Evolutionary conservation across 805 yeast genomes (phyloP).

Genomic region (Candida vaughaniae): DNA sequence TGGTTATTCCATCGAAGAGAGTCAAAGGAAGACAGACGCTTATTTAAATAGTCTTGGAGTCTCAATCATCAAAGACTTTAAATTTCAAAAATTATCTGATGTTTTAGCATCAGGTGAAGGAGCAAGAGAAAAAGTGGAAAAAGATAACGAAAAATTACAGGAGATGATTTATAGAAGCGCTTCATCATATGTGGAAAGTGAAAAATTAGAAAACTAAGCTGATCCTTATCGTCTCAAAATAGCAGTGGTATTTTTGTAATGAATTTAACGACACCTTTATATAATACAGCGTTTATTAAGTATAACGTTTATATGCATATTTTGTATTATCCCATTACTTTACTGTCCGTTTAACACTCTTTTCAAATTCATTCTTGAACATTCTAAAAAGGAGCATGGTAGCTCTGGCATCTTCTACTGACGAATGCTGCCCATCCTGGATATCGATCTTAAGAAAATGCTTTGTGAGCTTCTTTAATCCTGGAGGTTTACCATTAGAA

Average conservation of each 20-base stretch:
- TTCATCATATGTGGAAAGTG: constrained; percentile 36
- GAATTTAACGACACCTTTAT: constrained; percentile 1
- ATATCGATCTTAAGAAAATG: constrained; percentile 59
- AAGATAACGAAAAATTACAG: constrained; percentile 22
- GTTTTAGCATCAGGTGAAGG: constrained; percentile 11
- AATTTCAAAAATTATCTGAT: constrained; percentile 12
- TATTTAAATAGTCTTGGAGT: constrained; percentile 15
- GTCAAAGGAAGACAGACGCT: constrained; percentile 14
- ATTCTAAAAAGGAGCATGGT: constrained; percentile 77
- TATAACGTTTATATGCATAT: constrained; percentile 1
- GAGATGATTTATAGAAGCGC: constrained; percentile 39
- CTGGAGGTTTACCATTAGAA: constrained; percentile 69
- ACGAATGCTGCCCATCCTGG: constrained; percentile 76
- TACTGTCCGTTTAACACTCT: constrained; percentile 9
- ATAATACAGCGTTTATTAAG: not conserved
- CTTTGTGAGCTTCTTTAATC: constrained; percentile 62
- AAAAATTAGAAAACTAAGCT: constrained; percentile 29
- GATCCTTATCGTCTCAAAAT: too few species aligned
- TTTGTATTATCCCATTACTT: not conserved
- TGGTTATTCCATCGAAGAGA: constrained; percentile 18
- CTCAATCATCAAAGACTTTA: constrained; percentile 9
- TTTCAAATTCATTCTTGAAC: constrained; percentile 62
- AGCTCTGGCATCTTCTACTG: constrained; percentile 88
- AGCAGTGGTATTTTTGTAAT: not conserved
- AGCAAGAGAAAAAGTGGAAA: constrained; percentile 13